phyloP scores from a whole-genome alignment of 805 yeast species.

The Scheffersomyces stipitis region DNA sequence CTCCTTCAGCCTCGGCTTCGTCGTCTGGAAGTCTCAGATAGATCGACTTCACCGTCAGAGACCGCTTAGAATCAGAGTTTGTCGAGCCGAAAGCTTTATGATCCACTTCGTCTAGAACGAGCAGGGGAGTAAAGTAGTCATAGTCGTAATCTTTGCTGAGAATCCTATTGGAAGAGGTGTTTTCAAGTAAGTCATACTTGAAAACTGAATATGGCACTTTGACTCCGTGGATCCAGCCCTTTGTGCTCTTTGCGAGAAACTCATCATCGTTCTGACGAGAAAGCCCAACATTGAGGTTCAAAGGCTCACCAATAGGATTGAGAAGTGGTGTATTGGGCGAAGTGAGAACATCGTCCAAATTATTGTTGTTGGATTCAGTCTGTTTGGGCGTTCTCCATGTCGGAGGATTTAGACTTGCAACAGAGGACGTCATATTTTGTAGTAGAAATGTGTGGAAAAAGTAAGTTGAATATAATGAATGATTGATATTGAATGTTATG shows the following conservation, averaged over 20 bases:
- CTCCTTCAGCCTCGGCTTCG: background rate
- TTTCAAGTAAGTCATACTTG: conserved; percentile 16
- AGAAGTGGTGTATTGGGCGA: too few relatives aligned
- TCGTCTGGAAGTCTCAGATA: background rate
- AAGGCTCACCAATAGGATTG: too few relatives aligned
- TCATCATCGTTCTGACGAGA: background rate
- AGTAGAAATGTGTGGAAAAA: too few relatives aligned
- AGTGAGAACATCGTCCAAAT: too few relatives aligned
- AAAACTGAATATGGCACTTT: conserved; percentile 26
- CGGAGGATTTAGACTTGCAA: too few relatives aligned
- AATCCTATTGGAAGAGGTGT: conserved; percentile 10
- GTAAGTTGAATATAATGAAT: too few relatives aligned
- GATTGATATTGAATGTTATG: too few relatives aligned
- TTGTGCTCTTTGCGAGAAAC: conserved; percentile 1
- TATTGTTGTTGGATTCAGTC: too few relatives aligned
- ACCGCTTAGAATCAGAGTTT: conserved; percentile 4
- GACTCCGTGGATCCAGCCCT: conserved; percentile 30
- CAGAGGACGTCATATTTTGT: too few relatives aligned
- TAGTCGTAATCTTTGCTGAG: conserved; percentile 13
- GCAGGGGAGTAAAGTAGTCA: conserved; percentile 19
- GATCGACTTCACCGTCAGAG: background rate
- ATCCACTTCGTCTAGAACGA: conserved; percentile 21
- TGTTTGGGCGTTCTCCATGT: too few relatives aligned
- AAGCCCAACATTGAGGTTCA: too few relatives aligned
- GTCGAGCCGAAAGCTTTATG: conserved; percentile 8